Evolutionary conservation across 2,329 filamentous ascomycete species (phyloP), one percentile per base, ranked within the genome.

Genomic region (Aspergillus fructus): DNA sequence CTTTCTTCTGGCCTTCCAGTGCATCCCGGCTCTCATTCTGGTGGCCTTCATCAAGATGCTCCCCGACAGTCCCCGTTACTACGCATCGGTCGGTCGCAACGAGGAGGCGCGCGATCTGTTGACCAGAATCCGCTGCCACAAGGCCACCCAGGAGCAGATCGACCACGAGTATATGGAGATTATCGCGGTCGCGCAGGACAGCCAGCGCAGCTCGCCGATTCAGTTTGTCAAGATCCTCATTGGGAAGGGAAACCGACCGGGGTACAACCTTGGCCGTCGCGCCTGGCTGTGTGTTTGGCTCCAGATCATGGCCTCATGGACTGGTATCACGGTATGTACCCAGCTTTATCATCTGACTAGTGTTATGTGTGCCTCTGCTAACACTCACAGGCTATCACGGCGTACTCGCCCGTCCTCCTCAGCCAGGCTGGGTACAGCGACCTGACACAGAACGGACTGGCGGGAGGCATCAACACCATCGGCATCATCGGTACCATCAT

Each of bases 401-500:
- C 70, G 7, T 73, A 72, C 50, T 70, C 70, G 4, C 70, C 71
- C 0, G 56, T 61, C 19, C 63, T 72, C 12, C 60, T 72, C 5
- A 53, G 62, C 5, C 68, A 68, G 37, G 70, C 70, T n/a, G 70
- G 59, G 61, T 72, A 72, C 43, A 78, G 79, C 53, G 74, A 59
- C 41, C 60, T 69, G 24, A 68, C 61, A 9, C 67, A 78, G 55
- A 79, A 78, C 51, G 77, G 80, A 37, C 75, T 83, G 9, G 76
- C 80, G 1, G 81, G 81, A 5, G 77, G 79, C 5, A 66, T 82
- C 15, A 83, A 82, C 65, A 82, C 79, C 0, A 73, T 83, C 49
- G 81, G 81, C 12, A 79, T 83, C 24, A 59, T 81, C 2, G 80
- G 79, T 1, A 83, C 81, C 2, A 77, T 81, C 37, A 79, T 81